phyloP scores from a whole-genome alignment of 805 yeast genomes.

The Starmerella cellae region DNA sequence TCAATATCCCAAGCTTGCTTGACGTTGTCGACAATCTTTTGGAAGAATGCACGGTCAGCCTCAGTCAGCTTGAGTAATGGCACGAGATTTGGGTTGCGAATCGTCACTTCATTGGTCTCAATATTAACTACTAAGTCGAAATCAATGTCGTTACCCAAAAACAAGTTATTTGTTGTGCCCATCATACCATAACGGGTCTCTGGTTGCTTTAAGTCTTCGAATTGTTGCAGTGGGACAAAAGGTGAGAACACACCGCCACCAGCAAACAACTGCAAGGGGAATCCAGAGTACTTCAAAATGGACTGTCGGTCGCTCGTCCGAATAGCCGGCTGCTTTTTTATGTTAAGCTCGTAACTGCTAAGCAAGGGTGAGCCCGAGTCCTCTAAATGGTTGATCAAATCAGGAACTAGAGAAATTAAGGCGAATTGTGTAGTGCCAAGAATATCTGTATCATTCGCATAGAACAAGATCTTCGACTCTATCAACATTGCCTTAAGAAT shows the following conservation, averaged over 20 bases:
- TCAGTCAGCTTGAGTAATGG: slow-evolving; percentile 37
- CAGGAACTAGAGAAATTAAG: slow-evolving; percentile 70
- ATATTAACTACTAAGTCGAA: slow-evolving; percentile 65
- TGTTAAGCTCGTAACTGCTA: slow-evolving; percentile 38
- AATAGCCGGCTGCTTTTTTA: slow-evolving; percentile 51
- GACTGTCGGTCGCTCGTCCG: slow-evolving; percentile 69
- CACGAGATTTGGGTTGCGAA: slow-evolving; percentile 33
- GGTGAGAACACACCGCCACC: slow-evolving; percentile 84
- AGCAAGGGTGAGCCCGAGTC: slow-evolving; percentile 71
- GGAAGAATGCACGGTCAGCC: slow-evolving; percentile 67
- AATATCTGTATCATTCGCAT: slow-evolving; percentile 64
- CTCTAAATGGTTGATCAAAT: slow-evolving; percentile 54
- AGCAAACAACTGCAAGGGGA: slow-evolving; percentile 77
- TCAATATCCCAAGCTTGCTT: slow-evolving; percentile 31
- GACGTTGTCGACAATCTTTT: slow-evolving; percentile 41
- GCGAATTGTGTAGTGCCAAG: slow-evolving; percentile 76
- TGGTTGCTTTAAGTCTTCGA: slow-evolving; percentile 50
- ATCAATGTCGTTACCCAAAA: slow-evolving; percentile 49
- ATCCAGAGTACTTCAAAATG: slow-evolving; percentile 64
- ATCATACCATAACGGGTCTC: slow-evolving; percentile 53
- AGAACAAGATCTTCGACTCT: slow-evolving; percentile 62
- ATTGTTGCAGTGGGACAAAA: slow-evolving; percentile 84
- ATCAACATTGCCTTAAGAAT: slow-evolving; percentile 65
- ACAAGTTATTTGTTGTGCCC: slow-evolving; percentile 78
- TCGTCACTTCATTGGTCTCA: slow-evolving; percentile 33